phyloP scores from a whole-genome alignment of 2,329 filamentous ascomycete genomes.

The Ophiocordyceps camponoti-rufipedis region DNA sequence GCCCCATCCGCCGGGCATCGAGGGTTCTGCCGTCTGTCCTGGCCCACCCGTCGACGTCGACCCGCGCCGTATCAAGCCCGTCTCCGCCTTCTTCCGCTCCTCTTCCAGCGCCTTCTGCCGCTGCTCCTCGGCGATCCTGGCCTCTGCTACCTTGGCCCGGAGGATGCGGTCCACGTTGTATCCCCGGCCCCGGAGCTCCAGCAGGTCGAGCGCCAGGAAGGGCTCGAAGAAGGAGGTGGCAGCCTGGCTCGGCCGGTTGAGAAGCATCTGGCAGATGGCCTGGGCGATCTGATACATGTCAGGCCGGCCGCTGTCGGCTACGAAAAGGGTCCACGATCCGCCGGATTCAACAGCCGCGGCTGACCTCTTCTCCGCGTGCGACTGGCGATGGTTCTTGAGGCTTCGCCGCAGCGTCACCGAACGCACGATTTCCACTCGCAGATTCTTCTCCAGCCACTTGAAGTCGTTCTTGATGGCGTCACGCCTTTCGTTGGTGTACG shows the following conservation, averaged over 20 bases:
- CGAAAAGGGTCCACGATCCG: conserved; percentile 50
- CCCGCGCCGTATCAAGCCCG: conserved; percentile 11
- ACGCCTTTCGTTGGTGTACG: conserved; percentile 46
- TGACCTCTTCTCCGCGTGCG: conserved; percentile 56
- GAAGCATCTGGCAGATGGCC: conserved; percentile 62
- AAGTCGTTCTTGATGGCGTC: conserved; percentile 73
- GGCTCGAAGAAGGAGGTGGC: conserved; percentile 84
- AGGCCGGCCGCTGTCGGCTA: conserved; percentile 47
- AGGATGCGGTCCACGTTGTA: conserved; percentile 96
- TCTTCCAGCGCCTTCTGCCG: conserved; percentile 55
- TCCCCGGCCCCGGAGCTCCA: conserved; percentile 66
- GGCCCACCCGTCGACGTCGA: conserved; percentile 18
- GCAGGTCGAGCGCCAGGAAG: conserved; percentile 68
- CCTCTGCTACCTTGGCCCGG: conserved; percentile 71
- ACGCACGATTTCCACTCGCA: conserved; percentile 60
- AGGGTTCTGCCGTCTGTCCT: conserved; percentile 19
- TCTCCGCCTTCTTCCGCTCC: conserved; percentile 42
- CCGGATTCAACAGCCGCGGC: conserved; percentile 43
- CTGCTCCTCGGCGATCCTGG: conserved; percentile 69
- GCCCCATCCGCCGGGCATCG: conserved; percentile 64
- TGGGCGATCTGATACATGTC: conserved; percentile 90
- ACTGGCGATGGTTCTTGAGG: conserved; percentile 51
- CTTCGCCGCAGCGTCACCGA: conserved; percentile 61
- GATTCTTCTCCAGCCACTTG: conserved; percentile 77
- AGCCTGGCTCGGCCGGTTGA: conserved; percentile 71